A percentile compares a stretch with the other conserved stretches of the same genome.
Conservation (phyloP, 2,329 filamentous ascomycete genomes). For the Didymella segeticola region DNA sequence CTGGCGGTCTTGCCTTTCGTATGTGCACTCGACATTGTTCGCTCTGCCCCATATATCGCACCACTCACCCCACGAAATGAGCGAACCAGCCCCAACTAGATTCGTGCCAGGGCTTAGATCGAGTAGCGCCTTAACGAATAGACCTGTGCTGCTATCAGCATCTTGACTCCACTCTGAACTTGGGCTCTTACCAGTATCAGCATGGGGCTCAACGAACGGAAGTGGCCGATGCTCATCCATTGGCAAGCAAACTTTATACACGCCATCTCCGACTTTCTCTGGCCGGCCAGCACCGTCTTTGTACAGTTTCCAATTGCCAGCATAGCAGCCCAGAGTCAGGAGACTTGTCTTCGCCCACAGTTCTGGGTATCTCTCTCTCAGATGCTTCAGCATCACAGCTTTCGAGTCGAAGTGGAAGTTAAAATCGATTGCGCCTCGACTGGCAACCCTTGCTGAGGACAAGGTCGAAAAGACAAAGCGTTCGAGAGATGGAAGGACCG, state of each 20-base stretch:
- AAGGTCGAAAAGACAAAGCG: slow-evolving; percentile 56
- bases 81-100: slow-evolving; percentile 33
- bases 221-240: slow-evolving; percentile 28
- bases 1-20: slow-evolving; percentile 21
- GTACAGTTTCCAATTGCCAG: slow-evolving; percentile 30
- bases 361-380: slow-evolving; percentile 41
- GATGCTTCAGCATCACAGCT: slow-evolving; percentile 47
- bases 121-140: slow-evolving; percentile 35
- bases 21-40: slow-evolving; percentile 26
- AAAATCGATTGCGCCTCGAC: slow-evolving; percentile 42
- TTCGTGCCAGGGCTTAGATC: slow-evolving; percentile 28
- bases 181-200: slow-evolving; percentile 28
- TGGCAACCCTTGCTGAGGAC: slow-evolving; percentile 40
- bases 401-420: slow-evolving; percentile 55
- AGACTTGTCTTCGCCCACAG: slow-evolving; percentile 37
- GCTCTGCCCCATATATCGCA: slow-evolving; percentile 29
- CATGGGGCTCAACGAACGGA: slow-evolving; percentile 25
- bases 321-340: slow-evolving; percentile 34
- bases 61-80: slow-evolving; percentile 34
- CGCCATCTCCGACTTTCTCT: slow-evolving; percentile 15
- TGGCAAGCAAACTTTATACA: slow-evolving; percentile 26
- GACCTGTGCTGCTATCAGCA: slow-evolving; percentile 10
- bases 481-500: slow-evolving; percentile 44
- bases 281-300: neutral
- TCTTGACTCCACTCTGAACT: neutral